These are phyloP conservation scores for Elaphomyces granulatus DNA, from an alignment of 495 filamentous ascomycete species.

Conservation along the genomic window DNA sequence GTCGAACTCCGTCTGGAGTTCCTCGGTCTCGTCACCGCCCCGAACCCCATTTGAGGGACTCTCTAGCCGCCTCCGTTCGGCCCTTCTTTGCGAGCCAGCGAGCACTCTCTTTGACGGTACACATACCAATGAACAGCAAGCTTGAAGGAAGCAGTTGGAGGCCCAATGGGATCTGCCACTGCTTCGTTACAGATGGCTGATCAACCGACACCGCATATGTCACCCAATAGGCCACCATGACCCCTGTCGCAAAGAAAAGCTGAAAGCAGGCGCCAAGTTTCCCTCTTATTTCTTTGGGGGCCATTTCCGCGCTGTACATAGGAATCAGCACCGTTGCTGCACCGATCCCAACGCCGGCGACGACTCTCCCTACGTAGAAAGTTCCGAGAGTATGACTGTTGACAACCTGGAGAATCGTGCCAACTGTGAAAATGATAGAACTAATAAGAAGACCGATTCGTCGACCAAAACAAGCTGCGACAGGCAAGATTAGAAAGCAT, in stretches of 20 bases:
- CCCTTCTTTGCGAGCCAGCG: constrained; percentile 38
- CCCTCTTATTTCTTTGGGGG: constrained; percentile 37
- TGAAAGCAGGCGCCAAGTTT: constrained; percentile 37
- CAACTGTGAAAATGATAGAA: constrained; percentile 28
- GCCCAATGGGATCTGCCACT: constrained; percentile 41
- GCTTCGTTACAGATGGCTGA: constrained; percentile 16
- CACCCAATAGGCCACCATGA: constrained; percentile 37
- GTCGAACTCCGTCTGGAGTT: constrained; percentile 30
- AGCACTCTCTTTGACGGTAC: constrained; percentile 31
- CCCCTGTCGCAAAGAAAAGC: constrained; percentile 33
- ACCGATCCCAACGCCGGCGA: constrained; percentile 42
- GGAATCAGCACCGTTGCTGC: constrained; percentile 39
- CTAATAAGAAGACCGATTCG: constrained; percentile 24
- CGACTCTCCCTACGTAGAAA: constrained; percentile 33
- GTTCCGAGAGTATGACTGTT: constrained; percentile 27
- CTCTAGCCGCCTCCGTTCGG: constrained; percentile 26
- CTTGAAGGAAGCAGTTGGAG: constrained; percentile 33
- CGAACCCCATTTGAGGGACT: constrained; percentile 33
- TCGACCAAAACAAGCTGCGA: constrained; percentile 30
- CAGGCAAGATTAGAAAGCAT: constrained; percentile 33
- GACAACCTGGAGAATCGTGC: constrained; percentile 30
- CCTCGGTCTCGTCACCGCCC: constrained; percentile 24
- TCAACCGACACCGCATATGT: constrained; percentile 32
- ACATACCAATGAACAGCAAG: constrained; percentile 30
- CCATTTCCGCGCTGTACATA: constrained; percentile 39